Conservation (phyloP, 2,329 filamentous ascomycete genomes). For the Talaromyces sp. region DNA sequence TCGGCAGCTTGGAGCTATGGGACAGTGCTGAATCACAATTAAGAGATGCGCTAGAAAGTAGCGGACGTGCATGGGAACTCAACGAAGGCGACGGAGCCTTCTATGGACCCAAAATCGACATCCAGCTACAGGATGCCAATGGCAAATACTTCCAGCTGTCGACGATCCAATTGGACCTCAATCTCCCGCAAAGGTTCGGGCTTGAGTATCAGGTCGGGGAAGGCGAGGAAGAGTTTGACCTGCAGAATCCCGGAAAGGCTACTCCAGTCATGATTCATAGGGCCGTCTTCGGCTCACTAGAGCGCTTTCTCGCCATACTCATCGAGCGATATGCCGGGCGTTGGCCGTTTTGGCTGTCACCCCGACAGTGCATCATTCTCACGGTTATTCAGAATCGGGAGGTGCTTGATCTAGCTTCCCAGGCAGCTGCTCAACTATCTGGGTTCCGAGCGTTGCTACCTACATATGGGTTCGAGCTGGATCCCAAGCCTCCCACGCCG, state of each 20-base stretch:
- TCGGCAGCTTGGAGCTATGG: slow-evolving; percentile 68
- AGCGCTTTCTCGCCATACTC: slow-evolving; percentile 76
- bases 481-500: slow-evolving; percentile 22
- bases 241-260: slow-evolving; percentile 49
- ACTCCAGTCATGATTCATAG: slow-evolving; percentile 77
- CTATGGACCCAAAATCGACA: slow-evolving; percentile 88
- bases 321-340: slow-evolving; percentile 76
- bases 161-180: slow-evolving; percentile 85
- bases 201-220: slow-evolving; percentile 61
- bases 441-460: slow-evolving; percentile 27
- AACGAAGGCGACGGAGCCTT: slow-evolving; percentile 83
- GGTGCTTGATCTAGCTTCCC: slow-evolving; percentile 42
- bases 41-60: slow-evolving; percentile 55
- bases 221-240: slow-evolving; percentile 35
- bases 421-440: slow-evolving; percentile 48
- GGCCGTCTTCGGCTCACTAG: slow-evolving; percentile 76
- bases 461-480: slow-evolving; percentile 13
- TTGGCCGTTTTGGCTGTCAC: slow-evolving; percentile 87
- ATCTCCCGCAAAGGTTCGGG: slow-evolving; percentile 75
- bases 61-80: slow-evolving; percentile 63
- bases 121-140: slow-evolving; percentile 70
- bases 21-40: slow-evolving; percentile 62
- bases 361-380: slow-evolving; percentile 68
- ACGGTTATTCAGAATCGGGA: slow-evolving; percentile 57
- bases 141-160: slow-evolving; percentile 86